A percentile compares a stretch with the other conserved stretches of the same genome.
These are phyloP conservation scores for Lactarius sp. DNA, from an alignment of 768 basidiomycete genomes.

Conservation along the genomic window DNA sequence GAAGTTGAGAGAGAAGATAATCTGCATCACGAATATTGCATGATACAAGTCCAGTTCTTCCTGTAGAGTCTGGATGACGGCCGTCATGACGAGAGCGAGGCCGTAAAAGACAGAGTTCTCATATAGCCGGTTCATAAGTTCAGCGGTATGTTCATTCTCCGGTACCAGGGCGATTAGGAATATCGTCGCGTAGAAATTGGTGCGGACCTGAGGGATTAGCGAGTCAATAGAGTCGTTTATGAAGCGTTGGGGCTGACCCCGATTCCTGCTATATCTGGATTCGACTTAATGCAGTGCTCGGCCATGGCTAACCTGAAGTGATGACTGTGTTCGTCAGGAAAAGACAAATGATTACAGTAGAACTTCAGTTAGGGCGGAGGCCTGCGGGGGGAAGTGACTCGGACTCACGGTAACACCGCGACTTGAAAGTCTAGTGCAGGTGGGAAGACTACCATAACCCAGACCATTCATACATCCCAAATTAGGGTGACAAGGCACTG, in stretches of 20 bases:
- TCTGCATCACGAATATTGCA: constrained; percentile 17
- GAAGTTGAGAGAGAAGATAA: constrained; percentile 1
- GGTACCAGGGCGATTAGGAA: not conserved
- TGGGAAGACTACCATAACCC: not conserved
- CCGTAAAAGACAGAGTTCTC: constrained; percentile 8
- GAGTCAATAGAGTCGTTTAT: not conserved
- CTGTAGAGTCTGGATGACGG: constrained; percentile 6
- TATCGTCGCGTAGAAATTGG: constrained; percentile 17
- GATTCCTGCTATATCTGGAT: constrained; percentile 13
- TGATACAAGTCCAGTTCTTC: constrained; percentile 15
- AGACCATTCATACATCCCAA: not conserved
- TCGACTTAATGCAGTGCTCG: not conserved
- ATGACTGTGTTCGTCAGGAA: too few species aligned
- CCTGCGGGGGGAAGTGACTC: too few species aligned
- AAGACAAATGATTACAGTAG: not conserved
- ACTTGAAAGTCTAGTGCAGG: not conserved
- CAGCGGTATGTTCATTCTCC: not conserved
- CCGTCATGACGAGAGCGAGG: constrained; percentile 10
- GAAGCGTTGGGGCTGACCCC: constrained; percentile 5
- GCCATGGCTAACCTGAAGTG: not conserved
- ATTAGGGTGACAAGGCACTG: not conserved
- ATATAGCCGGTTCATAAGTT: constrained; percentile 10
- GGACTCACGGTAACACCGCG: not conserved
- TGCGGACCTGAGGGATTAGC: constrained; percentile 1
- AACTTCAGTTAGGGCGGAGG: not conserved